Evolutionary conservation across 805 yeast genomes (phyloP).

Genomic region (Saccharomycopsis selenospora): DNA sequence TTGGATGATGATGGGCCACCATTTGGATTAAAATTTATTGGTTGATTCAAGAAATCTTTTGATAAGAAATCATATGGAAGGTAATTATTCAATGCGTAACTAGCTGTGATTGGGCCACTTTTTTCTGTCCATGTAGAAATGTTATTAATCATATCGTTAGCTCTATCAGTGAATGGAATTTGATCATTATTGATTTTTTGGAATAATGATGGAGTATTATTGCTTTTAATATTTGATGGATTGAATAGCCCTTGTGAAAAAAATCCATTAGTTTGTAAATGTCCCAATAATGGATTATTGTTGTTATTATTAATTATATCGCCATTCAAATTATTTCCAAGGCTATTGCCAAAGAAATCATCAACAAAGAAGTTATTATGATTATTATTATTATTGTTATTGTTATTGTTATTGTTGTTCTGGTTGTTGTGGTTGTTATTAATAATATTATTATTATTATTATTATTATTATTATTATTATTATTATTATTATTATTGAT

Average conservation of each 20-base stretch:
- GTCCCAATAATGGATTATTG: neutral
- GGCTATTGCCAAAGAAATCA: neutral
- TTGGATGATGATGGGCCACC: neutral
- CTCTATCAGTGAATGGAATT: conserved; percentile 34
- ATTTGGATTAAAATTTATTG: neutral
- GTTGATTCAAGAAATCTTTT: conserved; percentile 2
- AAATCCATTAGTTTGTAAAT: neutral
- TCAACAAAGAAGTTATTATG: neutral
- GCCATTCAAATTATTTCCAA: neutral
- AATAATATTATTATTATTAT: neutral
- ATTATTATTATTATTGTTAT: neutral
- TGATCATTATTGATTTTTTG: conserved; percentile 7
- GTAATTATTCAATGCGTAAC: conserved; percentile 19
- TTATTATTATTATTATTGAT: neutral
- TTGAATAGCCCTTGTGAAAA: neutral
- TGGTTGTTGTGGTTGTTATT: no score
- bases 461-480: neutral
- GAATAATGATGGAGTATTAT: neutral
- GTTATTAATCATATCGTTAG: conserved; percentile 54
- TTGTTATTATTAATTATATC: conserved; percentile 1
- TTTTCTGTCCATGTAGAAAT: conserved; percentile 55
- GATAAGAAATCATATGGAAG: conserved; percentile 21
- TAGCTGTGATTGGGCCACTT: conserved; percentile 29
- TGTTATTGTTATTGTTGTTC: neutral
- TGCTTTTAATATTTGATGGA: neutral